Conservation (phyloP, 2,329 filamentous ascomycete species). For the Ophidiomyces ophidiicola region DNA sequence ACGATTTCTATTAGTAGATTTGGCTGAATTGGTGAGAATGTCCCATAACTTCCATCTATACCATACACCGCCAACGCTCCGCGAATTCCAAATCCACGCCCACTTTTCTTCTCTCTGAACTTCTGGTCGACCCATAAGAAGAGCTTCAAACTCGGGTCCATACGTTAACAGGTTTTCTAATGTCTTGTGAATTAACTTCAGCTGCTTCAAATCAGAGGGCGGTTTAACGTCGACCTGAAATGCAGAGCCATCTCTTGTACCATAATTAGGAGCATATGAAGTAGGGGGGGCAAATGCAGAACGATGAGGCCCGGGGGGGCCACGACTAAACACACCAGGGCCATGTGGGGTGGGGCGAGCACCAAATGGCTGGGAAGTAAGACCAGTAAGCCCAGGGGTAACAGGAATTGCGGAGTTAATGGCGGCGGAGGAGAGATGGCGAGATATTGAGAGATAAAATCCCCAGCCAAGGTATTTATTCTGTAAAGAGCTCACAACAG, state of each 20-base stretch:
- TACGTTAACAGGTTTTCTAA: conserved; percentile 68
- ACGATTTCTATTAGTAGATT: conserved; percentile 19
- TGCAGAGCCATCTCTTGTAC: conserved; percentile 41
- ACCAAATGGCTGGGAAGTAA: conserved; percentile 59
- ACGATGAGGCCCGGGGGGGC: conserved; percentile 39
- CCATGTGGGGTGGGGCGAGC: conserved; percentile 51
- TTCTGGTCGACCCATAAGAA: conserved; percentile 74
- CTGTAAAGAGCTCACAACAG: conserved; percentile 62
- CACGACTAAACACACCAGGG: conserved; percentile 23
- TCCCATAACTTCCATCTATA: conserved; percentile 91
- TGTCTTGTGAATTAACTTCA: conserved; percentile 77
- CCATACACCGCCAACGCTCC: conserved; percentile 68
- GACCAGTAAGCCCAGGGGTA: conserved; percentile 35
- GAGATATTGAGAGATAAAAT: conserved; percentile 65
- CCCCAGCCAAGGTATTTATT: conserved; percentile 78
- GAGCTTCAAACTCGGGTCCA: conserved; percentile 77
- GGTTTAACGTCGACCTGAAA: conserved; percentile 58
- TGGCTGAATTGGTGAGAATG: conserved; percentile 55
- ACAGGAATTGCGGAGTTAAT: conserved; percentile 45
- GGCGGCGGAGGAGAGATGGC: conserved; percentile 67
- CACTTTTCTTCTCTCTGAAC: conserved; percentile 81
- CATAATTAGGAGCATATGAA: conserved; percentile 47
- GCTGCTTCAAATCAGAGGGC: conserved; percentile 63
- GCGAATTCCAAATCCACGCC: conserved; percentile 86
- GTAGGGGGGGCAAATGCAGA: conserved; percentile 64